Conservation (phyloP, 2,329 filamentous ascomycete species). For the Phyllosticta ampelicida region DNA sequence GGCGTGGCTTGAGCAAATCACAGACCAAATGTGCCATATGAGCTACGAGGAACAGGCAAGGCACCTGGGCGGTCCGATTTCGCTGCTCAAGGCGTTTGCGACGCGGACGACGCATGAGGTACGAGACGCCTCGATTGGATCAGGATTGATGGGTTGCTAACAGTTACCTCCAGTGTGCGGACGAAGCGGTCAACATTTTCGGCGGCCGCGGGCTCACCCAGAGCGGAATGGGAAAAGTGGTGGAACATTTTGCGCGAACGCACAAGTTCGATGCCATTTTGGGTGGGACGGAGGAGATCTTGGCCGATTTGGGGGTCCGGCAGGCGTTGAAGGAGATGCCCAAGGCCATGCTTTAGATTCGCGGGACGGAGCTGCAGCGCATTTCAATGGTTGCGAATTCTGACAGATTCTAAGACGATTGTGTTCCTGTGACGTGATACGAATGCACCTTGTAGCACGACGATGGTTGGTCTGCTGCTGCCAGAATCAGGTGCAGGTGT, state of each 20-base stretch:
- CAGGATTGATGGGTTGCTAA: not conserved
- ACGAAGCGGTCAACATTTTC: slow-evolving; percentile 77
- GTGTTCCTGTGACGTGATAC: not conserved
- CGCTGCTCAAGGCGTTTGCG: slow-evolving; percentile 66
- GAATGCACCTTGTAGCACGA: not conserved
- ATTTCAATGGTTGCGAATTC: not conserved
- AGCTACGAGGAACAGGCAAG: slow-evolving; percentile 64
- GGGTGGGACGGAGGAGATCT: slow-evolving; percentile 72
- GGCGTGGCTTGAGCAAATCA: slow-evolving; percentile 73
- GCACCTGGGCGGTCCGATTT: slow-evolving; percentile 70
- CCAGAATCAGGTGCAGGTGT: slow-evolving; percentile 1
- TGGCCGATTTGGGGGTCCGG: slow-evolving; percentile 69
- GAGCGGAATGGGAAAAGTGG: slow-evolving; percentile 68
- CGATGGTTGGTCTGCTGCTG: not conserved
- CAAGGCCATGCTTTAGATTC: slow-evolving; percentile 61
- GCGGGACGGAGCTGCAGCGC: not conserved
- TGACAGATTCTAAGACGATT: not conserved
- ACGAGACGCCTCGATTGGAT: not conserved
- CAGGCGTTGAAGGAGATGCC: slow-evolving; percentile 80
- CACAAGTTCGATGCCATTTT: slow-evolving; percentile 61
- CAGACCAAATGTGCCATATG: slow-evolving; percentile 84
- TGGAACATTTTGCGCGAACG: slow-evolving; percentile 76
- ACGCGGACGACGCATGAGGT: slow-evolving; percentile 66
- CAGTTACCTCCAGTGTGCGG: slow-evolving; percentile 46
- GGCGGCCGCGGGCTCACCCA: slow-evolving; percentile 72